phyloP scores from a whole-genome alignment of 345 rosid genomes.

The Lepidium aucheri region DNA sequence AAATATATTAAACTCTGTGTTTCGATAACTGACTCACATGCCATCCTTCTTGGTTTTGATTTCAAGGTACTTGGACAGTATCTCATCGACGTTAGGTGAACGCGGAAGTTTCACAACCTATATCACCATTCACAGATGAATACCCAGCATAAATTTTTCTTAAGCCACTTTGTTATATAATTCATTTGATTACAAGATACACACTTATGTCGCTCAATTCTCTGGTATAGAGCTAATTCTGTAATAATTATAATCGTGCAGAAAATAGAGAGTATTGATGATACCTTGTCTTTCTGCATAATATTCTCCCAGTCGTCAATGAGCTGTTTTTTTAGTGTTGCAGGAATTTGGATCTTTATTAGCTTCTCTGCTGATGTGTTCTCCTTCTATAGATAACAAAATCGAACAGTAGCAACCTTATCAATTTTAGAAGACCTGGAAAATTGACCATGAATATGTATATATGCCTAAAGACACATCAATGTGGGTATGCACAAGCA shows the following conservation, averaged over 20 bases:
- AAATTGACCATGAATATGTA: neutral
- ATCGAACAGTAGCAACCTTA: slow-evolving; percentile 4
- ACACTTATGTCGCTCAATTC: neutral
- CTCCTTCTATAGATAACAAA: slow-evolving; percentile 40
- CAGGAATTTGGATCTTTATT: slow-evolving; percentile 75
- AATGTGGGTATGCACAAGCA: neutral
- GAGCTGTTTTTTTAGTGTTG: slow-evolving; percentile 71
- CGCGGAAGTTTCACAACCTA: slow-evolving; percentile 97
- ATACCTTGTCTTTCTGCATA: slow-evolving; percentile 78
- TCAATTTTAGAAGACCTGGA: neutral
- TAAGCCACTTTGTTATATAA: neutral
- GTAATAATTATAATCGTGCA: neutral
- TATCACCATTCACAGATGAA: slow-evolving; percentile 12
- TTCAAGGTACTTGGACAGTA: slow-evolving; percentile 74
- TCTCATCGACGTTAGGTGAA: slow-evolving; percentile 78
- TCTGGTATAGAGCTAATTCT: neutral
- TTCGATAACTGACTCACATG: slow-evolving; percentile 41
- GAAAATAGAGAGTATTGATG: neutral
- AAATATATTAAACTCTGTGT: neutral
- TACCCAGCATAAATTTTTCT: neutral
- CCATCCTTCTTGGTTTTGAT: slow-evolving; percentile 85
- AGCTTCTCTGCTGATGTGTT: slow-evolving; percentile 50
- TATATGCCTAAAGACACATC: neutral
- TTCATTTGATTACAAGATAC: neutral
- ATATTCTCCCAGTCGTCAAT: slow-evolving; percentile 85